Evolutionary conservation across 108 stramenopile species (phyloP).

Genomic region (Stephanodiscus triporus): DNA sequence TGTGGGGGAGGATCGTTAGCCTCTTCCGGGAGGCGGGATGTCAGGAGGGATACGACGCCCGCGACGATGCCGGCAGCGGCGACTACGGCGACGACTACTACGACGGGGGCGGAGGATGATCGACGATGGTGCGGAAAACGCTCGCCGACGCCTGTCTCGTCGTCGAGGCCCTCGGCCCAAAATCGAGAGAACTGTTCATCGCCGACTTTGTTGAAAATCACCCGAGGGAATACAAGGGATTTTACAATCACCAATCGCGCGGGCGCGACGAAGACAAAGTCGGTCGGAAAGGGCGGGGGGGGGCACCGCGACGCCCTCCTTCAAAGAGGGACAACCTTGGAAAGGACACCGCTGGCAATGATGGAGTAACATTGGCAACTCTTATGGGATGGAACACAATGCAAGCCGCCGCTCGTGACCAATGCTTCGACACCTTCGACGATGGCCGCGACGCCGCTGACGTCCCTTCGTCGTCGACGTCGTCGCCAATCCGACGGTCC

Average conservation of each 20-base stretch:
- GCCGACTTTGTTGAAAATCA: conserved; percentile 84
- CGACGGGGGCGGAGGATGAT: no score
- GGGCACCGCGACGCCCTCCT: conserved; percentile 53
- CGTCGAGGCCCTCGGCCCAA: conserved; percentile 93
- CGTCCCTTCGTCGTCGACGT: background rate
- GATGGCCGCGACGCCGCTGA: background rate
- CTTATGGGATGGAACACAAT: no score
- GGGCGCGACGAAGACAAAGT: conserved; percentile 4
- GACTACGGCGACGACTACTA: no score
- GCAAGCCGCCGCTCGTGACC: no score
- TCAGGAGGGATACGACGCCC: conserved; percentile 64
- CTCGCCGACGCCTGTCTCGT: conserved; percentile 91
- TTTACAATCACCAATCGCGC: conserved; percentile 75
- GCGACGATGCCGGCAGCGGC: no score
- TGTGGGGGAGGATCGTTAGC: conserved; percentile 61
- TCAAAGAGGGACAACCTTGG: conserved; percentile 52
- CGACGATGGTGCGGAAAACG: conserved; percentile 55
- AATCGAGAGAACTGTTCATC: conserved; percentile 75
- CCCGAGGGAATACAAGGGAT: conserved; percentile 73
- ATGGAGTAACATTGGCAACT: no score
- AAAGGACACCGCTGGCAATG: no score
- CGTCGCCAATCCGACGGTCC: background rate
- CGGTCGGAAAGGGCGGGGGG: conserved; percentile 12
- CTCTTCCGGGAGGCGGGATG: conserved; percentile 72
- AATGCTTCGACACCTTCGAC: background rate